These are phyloP conservation scores for Scleromitrula shiraiana DNA, from an alignment of 2,329 filamentous ascomycete genomes.

Conservation along the genomic window DNA sequence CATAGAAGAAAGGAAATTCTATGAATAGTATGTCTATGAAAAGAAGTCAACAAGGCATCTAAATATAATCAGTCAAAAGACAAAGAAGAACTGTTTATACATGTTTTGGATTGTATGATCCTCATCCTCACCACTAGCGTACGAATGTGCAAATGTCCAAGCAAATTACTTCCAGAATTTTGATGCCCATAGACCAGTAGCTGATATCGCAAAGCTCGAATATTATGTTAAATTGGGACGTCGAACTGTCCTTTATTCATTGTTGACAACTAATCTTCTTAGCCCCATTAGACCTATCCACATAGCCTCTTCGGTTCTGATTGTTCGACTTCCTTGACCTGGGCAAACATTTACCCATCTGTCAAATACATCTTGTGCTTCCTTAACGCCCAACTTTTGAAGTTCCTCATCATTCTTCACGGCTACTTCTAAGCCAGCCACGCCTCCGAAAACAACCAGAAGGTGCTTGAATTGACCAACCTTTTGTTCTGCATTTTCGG, in stretches of 20 bases:
- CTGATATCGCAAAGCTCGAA: no score
- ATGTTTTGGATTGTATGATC: no score
- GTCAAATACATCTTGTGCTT: slow-evolving; percentile 67
- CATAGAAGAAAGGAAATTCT: no score
- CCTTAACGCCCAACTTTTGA: slow-evolving; percentile 47
- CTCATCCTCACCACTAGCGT: no score
- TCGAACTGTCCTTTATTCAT: slow-evolving; percentile 13
- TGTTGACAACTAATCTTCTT: slow-evolving; percentile 41
- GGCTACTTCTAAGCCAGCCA: slow-evolving; percentile 70
- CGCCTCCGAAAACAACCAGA: slow-evolving; percentile 72
- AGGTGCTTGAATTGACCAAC: slow-evolving; percentile 56
- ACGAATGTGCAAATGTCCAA: no score
- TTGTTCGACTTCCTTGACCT: slow-evolving; percentile 72
- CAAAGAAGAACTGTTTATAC: no score
- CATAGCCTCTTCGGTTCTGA: slow-evolving; percentile 76
- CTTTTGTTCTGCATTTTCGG: slow-evolving; percentile 21
- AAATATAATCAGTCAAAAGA: no score
- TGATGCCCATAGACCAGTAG: no score
- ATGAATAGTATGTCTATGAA: no score
- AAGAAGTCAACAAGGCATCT: no score
- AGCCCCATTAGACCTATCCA: slow-evolving; percentile 67
- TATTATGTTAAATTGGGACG: no score
- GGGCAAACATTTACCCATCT: slow-evolving; percentile 77
- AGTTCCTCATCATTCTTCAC: slow-evolving; percentile 54
- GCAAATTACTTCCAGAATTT: no score